Base-by-base conservation (phyloP, 2,329 filamentous ascomycete species). In the Sclerotinia nivalis region DNA sequence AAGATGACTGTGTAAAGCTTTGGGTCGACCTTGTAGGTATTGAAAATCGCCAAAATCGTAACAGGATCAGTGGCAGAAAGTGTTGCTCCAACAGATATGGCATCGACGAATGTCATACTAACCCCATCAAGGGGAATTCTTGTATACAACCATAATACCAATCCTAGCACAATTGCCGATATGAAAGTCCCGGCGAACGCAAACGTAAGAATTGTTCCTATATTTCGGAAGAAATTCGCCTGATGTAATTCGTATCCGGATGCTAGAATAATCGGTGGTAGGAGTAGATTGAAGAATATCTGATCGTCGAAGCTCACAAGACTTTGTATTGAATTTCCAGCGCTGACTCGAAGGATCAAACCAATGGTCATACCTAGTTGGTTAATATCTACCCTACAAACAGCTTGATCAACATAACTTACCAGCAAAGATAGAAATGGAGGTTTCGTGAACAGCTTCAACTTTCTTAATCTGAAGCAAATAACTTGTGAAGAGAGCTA, bases 1-100 rank as follows among this genome's bases (percentile, higher is more conserved):
- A 99, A 99, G 75, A 99, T 99, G 79, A 99, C 90, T 43, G 96
- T 99, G 82, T 99, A 99, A 25, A 99, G 87, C 82, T 98, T 98
- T 3, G 96, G 96, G 77, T 99, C 96, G 76, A 99, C 96, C 82
- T 98, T 98, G 87, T 98, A 99, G 1, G 96, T 92, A 80, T 97
- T 98, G 87, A 99, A 99, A 75, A 99, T 99, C 79, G 96, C 96
- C 68, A 99, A 85, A 76, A 99, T 98, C 0, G 96, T 99, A 71
- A 99, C 95, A 0, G 96, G 96, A 78, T 99, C 96, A 1, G 96
- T 99, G 71, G 96, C 96, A 2, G 96, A 98, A 45, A 99, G 87
- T 0, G 96, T 99, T 58, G 96, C 96, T 76, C 96, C 96, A 56
- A 99, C 93, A 0, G 94, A 96, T 79, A 99, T 96, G 73, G 96